Evolutionary conservation across 306 rosid genomes (phyloP).

Genomic region (Begonia peltatifolia): DNA sequence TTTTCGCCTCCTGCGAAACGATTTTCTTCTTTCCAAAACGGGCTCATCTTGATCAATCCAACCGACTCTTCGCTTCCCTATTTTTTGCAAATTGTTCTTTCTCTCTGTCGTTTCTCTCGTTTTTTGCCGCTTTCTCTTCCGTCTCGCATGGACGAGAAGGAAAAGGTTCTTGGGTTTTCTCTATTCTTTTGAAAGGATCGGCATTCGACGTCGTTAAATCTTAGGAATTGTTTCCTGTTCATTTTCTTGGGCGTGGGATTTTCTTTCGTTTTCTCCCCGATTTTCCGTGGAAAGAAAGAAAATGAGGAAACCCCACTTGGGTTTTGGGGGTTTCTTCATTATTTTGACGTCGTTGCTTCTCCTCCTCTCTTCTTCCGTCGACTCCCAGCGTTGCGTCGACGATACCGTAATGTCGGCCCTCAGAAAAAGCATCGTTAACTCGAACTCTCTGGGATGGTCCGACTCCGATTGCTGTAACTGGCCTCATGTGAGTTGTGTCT

Average conservation of each 20-base stretch:
- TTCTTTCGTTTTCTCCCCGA: neutral
- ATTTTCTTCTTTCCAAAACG: conserved; percentile 2
- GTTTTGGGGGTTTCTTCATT: conserved; percentile 9
- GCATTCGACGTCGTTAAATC: conserved; percentile 10
- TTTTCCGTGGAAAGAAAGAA: neutral
- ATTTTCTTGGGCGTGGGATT: neutral
- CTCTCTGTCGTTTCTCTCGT: conserved; percentile 1
- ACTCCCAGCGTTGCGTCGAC: conserved; percentile 32
- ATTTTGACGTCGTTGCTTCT: neutral
- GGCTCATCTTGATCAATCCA: neutral
- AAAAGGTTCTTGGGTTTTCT: neutral
- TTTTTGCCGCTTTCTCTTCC: conserved; percentile 11
- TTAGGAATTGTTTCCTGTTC: conserved; percentile 5
- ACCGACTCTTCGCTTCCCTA: neutral
- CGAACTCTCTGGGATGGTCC: conserved; percentile 31
- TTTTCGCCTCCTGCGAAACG: neutral
- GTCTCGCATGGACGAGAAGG: neutral
- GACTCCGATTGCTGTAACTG: conserved; percentile 41
- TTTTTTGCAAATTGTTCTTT: neutral
- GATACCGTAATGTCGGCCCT: conserved; percentile 30
- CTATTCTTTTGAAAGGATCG: neutral
- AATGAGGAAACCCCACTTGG: conserved; percentile 25
- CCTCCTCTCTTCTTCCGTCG: neutral
- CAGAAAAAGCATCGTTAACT: conserved; percentile 15
- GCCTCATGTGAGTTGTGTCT: conserved; percentile 21